Conservation (phyloP, 1,284 basidiomycete genomes). For the Naganishia liquefaciens region DNA sequence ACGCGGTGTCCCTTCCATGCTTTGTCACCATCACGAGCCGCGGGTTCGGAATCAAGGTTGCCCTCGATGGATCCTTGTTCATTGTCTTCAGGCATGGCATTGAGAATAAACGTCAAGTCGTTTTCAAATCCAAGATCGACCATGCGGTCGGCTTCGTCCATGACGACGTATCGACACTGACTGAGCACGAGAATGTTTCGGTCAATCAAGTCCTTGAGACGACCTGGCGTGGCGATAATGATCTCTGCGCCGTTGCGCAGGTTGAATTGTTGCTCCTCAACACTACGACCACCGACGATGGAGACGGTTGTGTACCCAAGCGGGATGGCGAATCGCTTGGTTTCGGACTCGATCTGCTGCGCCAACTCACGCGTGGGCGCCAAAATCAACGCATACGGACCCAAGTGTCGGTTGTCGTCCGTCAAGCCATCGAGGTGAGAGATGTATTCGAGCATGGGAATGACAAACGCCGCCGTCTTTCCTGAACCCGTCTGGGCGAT, state of each 20-base stretch:
- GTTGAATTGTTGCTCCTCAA: constrained; percentile 97
- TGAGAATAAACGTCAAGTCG: constrained; percentile 91
- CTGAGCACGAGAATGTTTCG: constrained; percentile 90
- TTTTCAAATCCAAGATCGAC: constrained; percentile 95
- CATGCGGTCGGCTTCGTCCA: constrained; percentile 99
- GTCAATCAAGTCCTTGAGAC: constrained; percentile 95
- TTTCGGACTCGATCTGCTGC: constrained; percentile 93
- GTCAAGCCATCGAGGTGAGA: constrained; percentile 76
- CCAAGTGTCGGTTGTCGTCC: constrained; percentile 88
- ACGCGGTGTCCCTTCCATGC: constrained; percentile 74
- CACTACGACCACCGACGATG: constrained; percentile 90
- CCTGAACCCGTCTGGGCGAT: constrained; percentile 98
- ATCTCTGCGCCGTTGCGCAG: constrained; percentile 95
- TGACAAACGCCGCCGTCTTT: constrained; percentile 98
- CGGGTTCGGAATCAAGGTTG: too few species aligned
- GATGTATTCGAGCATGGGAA: constrained; percentile 96
- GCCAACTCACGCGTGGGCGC: constrained; percentile 97
- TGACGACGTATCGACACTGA: constrained; percentile 96
- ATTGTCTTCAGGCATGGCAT: constrained; percentile 80
- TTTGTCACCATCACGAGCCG: constrained; percentile 56
- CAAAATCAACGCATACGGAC: constrained; percentile 89
- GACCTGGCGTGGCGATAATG: constrained; percentile 96
- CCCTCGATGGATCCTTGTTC: constrained; percentile 66
- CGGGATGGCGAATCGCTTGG: constrained; percentile 82
- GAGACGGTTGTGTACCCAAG: constrained; percentile 91